Percentiles rank a stretch among this genome's conserved stretches.
Evolutionary conservation across 768 basidiomycete genomes (phyloP).

Genomic region (Russula compacta): DNA sequence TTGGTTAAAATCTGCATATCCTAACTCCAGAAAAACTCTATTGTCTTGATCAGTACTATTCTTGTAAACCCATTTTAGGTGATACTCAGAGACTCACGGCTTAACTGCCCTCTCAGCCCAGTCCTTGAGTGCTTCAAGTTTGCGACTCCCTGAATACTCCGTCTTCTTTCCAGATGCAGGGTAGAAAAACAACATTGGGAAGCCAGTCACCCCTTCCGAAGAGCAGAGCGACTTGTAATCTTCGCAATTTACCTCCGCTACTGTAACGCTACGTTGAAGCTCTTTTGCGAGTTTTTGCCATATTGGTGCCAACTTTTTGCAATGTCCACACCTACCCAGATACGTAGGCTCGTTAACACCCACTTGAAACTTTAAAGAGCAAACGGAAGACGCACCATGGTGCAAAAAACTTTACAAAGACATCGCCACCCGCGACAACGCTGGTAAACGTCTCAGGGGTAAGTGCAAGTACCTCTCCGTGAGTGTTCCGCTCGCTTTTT

Average conservation of each 20-base stretch:
- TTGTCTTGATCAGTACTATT: not conserved
- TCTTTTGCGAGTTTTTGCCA: constrained; percentile 68
- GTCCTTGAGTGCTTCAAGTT: constrained; percentile 55
- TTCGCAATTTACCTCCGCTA: constrained; percentile 90
- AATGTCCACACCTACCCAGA: constrained; percentile 73
- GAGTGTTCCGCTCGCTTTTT: constrained; percentile 26
- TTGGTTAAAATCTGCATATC: constrained; percentile 35
- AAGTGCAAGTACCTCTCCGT: constrained; percentile 33
- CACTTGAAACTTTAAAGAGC: not conserved
- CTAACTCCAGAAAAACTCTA: constrained; percentile 32
- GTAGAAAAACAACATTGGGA: constrained; percentile 74
- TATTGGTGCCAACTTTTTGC: constrained; percentile 82
- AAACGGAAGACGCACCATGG: constrained; percentile 51
- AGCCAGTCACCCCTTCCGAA: constrained; percentile 60
- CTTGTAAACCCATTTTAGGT: not conserved
- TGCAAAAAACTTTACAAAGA: constrained; percentile 78
- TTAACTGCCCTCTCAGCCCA: constrained; percentile 72
- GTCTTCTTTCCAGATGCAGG: constrained; percentile 40
- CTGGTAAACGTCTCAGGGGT: constrained; percentile 42
- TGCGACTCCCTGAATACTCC: constrained; percentile 71
- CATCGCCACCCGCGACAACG: constrained; percentile 36
- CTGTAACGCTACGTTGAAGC: constrained; percentile 61
- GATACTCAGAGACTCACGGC: constrained; percentile 42
- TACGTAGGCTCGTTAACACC: not conserved
- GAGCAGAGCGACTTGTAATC: constrained; percentile 58